Evolutionary conservation across 306 rosid genomes (phyloP), one percentile per base, ranked within the genome.

Genomic region (Carpinus fangiana): DNA sequence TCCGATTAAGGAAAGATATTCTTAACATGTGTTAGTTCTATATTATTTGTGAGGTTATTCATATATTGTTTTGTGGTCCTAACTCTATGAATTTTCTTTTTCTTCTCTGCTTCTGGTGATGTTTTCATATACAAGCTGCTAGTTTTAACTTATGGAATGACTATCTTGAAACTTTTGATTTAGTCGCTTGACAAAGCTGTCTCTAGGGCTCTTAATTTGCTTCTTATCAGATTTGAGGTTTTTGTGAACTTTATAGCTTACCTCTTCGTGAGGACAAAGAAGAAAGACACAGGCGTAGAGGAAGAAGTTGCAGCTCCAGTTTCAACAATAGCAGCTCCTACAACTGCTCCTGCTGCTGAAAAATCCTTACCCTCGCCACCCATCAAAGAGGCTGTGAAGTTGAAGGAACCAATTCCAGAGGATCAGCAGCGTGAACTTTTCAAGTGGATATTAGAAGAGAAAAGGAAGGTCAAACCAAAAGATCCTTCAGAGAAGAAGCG

Each of bases 381-480:
- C 69, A 16, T 83, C 47, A 59, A 79, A 71, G 88, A 76, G 83
- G 89, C 89, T 31, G 86, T 77, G 70, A 80, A 83, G 83, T 68
- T 78, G 83, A 83, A 61, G 11, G 91, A 91, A 80, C 93, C 92
- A 48, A 89, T 96, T 82, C 87, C 94, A 2, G 94, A 85, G 86
- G 73, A 72, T 83, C 96, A 88, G 83, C 98, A 93, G 73, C 93
- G 87, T 0, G 89, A 91, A 57, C 88, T 86, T 72, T 90, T 91
- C 85, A 93, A 93, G 88, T 91, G 98, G 98, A 90, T 96, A 26
- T 78, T 96, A 89, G 98, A 96, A 80, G 97, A 93, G 83, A 95
- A 95, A 82, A 90, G 98, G 81, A 91, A 91, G 90, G 73, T 89
- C 60, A 93, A 93, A 50, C 82, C 97, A 14, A 90, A 81, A 74